Evolutionary conservation across 2,329 filamentous ascomycete genomes (phyloP), one percentile per base, ranked within the genome.

Genomic region (Tolypocladium paradoxum): DNA sequence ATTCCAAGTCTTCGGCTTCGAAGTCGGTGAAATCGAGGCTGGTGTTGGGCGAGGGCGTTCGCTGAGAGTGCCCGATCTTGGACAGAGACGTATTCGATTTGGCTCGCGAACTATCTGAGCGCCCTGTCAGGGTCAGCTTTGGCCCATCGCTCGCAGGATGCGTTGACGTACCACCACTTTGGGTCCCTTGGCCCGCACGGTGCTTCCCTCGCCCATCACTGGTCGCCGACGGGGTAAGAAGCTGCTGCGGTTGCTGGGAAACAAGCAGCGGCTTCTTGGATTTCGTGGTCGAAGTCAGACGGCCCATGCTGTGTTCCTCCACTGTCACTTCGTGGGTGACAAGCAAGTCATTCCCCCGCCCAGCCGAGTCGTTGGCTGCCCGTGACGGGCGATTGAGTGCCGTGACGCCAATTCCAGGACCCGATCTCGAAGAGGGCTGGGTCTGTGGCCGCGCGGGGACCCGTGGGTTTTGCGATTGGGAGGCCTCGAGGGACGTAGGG

Each of bases 251-350:
- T 43, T 64, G 70, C 46, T 67, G 72, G 9, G 72, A 65, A 24
- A 75, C 56, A 29, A 79, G 69, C 31, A 69, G 70, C 6, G 73
- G 73, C 54, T 71, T 75, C 57, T 70, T 78, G 6, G 70, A 64
- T 56, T 68, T 73, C n/a, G 69, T 66, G 46, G 66, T 72, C 7
- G 73, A 70, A 16, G 69, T 70, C 49, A 77, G 61, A 48, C 69
- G 69, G 31, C 72, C 74, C 76, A 79, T 79, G 40, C 56, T 68
- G 55, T 63, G 64, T 54, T 64, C 61, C 54, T 56, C 63, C 37
- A 56, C 49, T 45, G 55, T 62, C 55, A 61, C 60, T 60, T 64
- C 58, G 53, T 63, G 60, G 45, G 57, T 57, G 56, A 65, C 61
- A 57, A 55, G 54, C 51, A 51, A 59, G 51, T 50, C 59, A 55